These are phyloP conservation scores for Boletus coccyginus DNA, from an alignment of 768 basidiomycete genomes.

Conservation along the genomic window DNA sequence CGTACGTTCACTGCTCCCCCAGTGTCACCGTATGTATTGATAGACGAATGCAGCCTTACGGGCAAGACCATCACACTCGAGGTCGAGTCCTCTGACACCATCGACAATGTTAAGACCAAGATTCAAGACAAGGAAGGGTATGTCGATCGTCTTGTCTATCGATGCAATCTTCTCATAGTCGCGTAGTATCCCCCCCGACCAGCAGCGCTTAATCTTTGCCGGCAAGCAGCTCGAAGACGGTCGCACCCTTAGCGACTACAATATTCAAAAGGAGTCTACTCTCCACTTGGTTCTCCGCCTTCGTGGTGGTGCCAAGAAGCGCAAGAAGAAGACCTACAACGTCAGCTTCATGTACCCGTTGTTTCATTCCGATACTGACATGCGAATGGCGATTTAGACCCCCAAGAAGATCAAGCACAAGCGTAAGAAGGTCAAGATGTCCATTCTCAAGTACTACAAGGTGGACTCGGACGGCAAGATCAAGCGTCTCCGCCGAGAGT, in stretches of 20 bases:
- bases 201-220: conserved; percentile 98
- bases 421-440: conserved; percentile 99
- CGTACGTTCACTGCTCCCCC: conserved; percentile 47
- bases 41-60: conserved; percentile 69
- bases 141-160: conserved; percentile 15
- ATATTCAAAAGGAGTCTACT: conserved; percentile 99
- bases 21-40: background rate
- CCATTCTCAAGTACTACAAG: conserved; percentile 99
- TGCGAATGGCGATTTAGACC: conserved; percentile 47
- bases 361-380: conserved; percentile 1
- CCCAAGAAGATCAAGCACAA: conserved; percentile 99
- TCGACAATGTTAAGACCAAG: conserved; percentile 97
- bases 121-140: conserved; percentile 98
- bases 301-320: conserved; percentile 99
- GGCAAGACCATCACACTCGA: conserved; percentile 99
- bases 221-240: conserved; percentile 99
- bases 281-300: conserved; percentile 97
- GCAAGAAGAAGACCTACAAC: conserved; percentile 99
- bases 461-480: conserved; percentile 99
- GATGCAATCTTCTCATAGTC: conserved; percentile 1
- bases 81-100: conserved; percentile 96
- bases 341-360: conserved; percentile 41
- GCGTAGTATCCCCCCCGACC: conserved; percentile 82
- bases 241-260: conserved; percentile 91
- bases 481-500: conserved; percentile 98